phyloP scores from a whole-genome alignment of 2,329 filamentous ascomycete species.

The Hymenoscyphus occultus region DNA sequence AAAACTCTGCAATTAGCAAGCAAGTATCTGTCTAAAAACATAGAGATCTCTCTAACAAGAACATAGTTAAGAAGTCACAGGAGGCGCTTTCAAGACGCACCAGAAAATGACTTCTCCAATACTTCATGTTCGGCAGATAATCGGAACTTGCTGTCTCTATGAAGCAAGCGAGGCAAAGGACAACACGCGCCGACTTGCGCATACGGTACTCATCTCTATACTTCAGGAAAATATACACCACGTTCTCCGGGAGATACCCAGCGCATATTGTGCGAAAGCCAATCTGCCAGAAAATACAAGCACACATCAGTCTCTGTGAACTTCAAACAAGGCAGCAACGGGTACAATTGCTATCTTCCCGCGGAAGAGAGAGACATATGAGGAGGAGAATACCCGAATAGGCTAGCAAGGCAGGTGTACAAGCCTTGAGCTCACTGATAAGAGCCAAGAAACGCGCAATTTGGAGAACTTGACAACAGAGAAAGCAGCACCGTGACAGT shows the following conservation, averaged over 20 bases:
- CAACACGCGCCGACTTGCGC: background rate
- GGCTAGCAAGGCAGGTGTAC: too few species aligned
- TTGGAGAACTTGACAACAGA: background rate
- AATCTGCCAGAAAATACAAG: background rate
- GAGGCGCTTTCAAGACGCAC: background rate
- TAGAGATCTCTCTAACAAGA: background rate
- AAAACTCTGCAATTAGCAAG: background rate
- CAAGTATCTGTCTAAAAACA: background rate
- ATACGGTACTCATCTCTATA: background rate
- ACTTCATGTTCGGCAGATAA: background rate
- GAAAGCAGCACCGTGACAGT: background rate
- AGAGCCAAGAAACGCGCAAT: background rate
- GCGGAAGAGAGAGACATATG: too few species aligned
- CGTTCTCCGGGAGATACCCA: background rate
- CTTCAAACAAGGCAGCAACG: background rate
- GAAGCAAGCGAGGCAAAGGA: background rate
- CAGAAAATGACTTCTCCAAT: background rate
- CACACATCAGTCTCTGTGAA: background rate
- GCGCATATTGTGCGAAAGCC: background rate
- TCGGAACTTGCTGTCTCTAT: background rate
- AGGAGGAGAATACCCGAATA: too few species aligned
- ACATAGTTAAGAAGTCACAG: background rate
- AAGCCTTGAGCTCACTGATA: too few species aligned
- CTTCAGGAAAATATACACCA: background rate
- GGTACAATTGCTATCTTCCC: too few species aligned